Conservation (phyloP, 2,329 filamentous ascomycete genomes). For the Elsinoe batatas region DNA sequence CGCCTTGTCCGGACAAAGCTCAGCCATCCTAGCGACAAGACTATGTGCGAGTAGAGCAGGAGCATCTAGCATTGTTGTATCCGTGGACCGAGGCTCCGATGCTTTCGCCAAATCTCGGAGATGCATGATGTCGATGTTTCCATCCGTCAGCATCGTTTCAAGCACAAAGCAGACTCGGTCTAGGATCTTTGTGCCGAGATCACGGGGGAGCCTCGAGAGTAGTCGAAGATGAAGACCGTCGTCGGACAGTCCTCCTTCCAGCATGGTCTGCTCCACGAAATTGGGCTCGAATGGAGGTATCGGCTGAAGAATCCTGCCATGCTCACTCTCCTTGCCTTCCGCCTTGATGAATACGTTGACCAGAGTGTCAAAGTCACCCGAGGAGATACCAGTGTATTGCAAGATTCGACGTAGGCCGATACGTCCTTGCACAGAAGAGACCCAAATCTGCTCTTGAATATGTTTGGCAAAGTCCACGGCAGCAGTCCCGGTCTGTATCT, state of each 20-base stretch:
- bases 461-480: neutral
- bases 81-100: neutral
- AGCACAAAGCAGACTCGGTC: neutral
- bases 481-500: neutral
- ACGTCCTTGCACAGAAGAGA: neutral
- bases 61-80: neutral
- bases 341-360: neutral
- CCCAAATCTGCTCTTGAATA: neutral
- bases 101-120: neutral
- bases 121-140: neutral
- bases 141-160: neutral
- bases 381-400: neutral
- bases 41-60: neutral
- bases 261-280: neutral
- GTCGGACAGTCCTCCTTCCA: neutral
- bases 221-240: neutral
- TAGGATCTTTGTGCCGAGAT: neutral
- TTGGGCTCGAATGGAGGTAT: neutral
- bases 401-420: neutral
- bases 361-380: neutral
- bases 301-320: neutral
- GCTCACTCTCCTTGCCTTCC: conserved; percentile 1
- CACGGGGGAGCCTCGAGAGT: neutral
- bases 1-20: conserved; percentile 17
- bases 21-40: conserved; percentile 17